A percentile compares a stretch with the other conserved stretches of the same genome.
Conservation (phyloP, 106 monocot genomes). For the Dendrobium nobile region DNA sequence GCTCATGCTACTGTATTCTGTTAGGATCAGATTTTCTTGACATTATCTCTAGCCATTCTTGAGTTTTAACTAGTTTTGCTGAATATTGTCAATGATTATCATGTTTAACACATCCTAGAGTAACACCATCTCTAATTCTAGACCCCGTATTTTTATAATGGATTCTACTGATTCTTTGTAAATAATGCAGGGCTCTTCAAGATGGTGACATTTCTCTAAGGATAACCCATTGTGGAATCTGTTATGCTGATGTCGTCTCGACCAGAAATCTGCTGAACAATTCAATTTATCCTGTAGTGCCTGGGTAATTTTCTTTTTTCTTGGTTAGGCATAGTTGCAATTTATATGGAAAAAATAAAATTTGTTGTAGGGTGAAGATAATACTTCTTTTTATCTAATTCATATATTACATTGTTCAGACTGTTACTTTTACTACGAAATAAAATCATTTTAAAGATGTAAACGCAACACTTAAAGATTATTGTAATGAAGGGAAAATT, state of each 20-base stretch:
- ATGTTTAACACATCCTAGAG: neutral
- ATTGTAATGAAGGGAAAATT: neutral
- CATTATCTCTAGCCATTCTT: neutral
- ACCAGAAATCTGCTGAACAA: constrained; percentile 39
- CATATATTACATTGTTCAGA: neutral
- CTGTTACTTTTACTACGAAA: neutral
- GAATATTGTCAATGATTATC: neutral
- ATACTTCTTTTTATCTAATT: neutral
- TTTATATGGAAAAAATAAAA: neutral
- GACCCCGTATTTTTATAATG: neutral
- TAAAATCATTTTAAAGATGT: neutral
- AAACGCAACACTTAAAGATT: neutral
- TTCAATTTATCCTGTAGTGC: constrained; percentile 71
- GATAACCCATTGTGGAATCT: constrained; percentile 78
- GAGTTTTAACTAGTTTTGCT: neutral
- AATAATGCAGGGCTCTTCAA: constrained; percentile 32
- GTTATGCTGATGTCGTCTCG: constrained; percentile 73
- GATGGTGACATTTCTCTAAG: constrained; percentile 48
- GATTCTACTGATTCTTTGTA: constrained; percentile 1
- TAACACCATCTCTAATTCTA: too few relatives aligned
- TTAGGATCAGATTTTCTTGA: neutral
- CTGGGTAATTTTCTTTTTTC: constrained; percentile 43
- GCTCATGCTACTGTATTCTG: neutral
- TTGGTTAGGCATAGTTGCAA: neutral
- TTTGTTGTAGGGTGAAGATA: neutral